Conservation (phyloP, 169 alveolate genomes). For the Cryptosporidium muris region DNA sequence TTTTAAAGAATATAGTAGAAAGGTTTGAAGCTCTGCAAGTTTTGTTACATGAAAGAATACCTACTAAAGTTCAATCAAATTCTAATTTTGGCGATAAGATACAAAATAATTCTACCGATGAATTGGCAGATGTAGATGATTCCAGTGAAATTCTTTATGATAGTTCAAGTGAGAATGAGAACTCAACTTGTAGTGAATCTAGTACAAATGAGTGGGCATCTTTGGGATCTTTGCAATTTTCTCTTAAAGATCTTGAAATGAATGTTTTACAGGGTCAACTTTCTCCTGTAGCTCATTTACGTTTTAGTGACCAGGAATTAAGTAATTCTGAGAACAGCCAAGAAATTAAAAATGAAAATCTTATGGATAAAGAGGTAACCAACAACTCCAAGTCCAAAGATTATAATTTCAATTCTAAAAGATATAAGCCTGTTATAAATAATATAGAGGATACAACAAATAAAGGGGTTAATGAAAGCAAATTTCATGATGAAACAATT, state of each 20-base stretch:
- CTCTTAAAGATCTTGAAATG: conserved; percentile 38
- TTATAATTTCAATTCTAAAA: neutral
- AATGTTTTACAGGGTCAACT: neutral
- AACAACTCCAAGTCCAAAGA: conserved; percentile 1
- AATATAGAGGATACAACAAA: conserved; percentile 11
- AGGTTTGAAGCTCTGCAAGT: conserved; percentile 74
- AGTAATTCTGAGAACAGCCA: neutral
- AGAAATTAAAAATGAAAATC: conserved; percentile 5
- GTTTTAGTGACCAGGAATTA: neutral
- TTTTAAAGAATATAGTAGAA: conserved; percentile 56
- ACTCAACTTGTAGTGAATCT: neutral
- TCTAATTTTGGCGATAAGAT: conserved; percentile 1
- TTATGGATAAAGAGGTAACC: neutral
- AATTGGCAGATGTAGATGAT: neutral
- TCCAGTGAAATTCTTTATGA: neutral
- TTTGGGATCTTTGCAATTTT: conserved; percentile 54
- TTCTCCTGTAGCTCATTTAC: neutral
- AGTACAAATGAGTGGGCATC: conserved; percentile 61
- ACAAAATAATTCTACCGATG: neutral
- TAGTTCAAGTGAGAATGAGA: conserved; percentile 8
- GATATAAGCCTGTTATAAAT: neutral
- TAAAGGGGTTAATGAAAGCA: neutral
- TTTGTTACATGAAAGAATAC: conserved; percentile 74
- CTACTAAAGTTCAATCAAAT: neutral
- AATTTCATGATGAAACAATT: conserved; percentile 29